Conservation (phyloP, 306 rosid species). For the Pyrus pyrifolia region DNA sequence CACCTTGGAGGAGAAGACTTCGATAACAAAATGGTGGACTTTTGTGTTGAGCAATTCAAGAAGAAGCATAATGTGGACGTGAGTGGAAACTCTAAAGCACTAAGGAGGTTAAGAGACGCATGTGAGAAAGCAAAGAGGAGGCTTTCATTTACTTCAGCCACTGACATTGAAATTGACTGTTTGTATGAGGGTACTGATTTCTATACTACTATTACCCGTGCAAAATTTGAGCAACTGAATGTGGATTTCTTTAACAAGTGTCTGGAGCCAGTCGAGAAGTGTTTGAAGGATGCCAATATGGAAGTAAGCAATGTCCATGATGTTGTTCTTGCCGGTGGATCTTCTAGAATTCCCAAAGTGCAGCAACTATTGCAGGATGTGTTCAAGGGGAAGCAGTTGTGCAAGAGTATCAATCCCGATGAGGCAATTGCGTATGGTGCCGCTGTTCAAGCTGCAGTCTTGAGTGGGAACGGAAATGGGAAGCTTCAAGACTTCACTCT, state of each 20-base stretch:
- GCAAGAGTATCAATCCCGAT: background rate
- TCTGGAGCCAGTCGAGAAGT: background rate
- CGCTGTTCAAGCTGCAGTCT: conserved; percentile 1
- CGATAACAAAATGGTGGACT: conserved; percentile 15
- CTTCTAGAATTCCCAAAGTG: background rate
- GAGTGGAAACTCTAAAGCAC: background rate
- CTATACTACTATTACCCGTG: background rate
- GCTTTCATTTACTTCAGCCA: background rate
- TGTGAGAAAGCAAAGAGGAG: conserved; percentile 14
- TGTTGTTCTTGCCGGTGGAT: background rate
- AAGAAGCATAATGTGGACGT: conserved; percentile 15
- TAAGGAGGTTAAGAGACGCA: background rate
- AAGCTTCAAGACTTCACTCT: background rate
- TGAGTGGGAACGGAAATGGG: background rate
- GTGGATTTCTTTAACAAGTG: background rate
- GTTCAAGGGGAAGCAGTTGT: background rate
- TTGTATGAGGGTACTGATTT: background rate
- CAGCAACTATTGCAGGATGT: background rate
- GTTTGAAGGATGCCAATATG: background rate
- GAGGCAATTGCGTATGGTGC: background rate
- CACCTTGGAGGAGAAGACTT: conserved; percentile 34
- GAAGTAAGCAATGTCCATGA: background rate
- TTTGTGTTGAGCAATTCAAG: conserved; percentile 13
- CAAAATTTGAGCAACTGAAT: background rate
- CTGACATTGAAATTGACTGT: background rate